phyloP scores from a whole-genome alignment of 2,329 filamentous ascomycete genomes.

The Ascochyta viciae-villosae region DNA sequence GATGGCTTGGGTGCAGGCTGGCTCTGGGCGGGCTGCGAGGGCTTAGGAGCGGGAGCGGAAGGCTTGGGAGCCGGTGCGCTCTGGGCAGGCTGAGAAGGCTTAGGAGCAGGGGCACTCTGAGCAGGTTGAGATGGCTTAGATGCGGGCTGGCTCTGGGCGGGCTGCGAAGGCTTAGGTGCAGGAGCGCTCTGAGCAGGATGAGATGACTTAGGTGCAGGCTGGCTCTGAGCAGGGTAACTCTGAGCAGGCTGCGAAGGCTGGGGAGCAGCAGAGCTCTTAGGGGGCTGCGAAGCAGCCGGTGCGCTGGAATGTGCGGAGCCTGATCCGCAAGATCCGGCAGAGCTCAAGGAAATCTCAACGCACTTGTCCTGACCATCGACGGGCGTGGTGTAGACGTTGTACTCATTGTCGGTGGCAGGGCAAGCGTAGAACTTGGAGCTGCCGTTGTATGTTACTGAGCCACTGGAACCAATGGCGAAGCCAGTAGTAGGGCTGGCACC shows the following conservation, averaged over 20 bases:
- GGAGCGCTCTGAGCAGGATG: not conserved
- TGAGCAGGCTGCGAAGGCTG: not conserved
- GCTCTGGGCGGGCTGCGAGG: not conserved
- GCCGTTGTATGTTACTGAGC: constrained; percentile 60
- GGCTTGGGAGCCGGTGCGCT: constrained; percentile 5
- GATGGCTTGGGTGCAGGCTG: constrained; percentile 8
- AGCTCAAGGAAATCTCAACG: constrained; percentile 55
- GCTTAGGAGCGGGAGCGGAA: constrained; percentile 1
- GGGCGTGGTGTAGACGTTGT: constrained; percentile 61
- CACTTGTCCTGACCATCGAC: constrained; percentile 57
- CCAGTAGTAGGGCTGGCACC: constrained; percentile 58
- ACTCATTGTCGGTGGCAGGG: constrained; percentile 63
- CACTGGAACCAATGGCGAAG: constrained; percentile 63
- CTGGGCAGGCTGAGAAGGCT: not conserved
- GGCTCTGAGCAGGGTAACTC: not conserved
- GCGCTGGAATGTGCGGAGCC: constrained; percentile 23
- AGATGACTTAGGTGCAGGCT: constrained; percentile 5
- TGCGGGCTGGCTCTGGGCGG: not conserved
- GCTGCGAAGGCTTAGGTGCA: not conserved
- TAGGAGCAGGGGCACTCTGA: constrained; percentile 1
- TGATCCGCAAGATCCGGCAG: constrained; percentile 30
- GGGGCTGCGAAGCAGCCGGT: constrained; percentile 8
- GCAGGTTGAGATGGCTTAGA: constrained; percentile 5
- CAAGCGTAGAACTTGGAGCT: constrained; percentile 66
- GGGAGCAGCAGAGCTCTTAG: constrained; percentile 2